These are phyloP conservation scores for Talaromyces atroroseus DNA, from an alignment of 2,329 filamentous ascomycete genomes.

Conservation along the genomic window DNA sequence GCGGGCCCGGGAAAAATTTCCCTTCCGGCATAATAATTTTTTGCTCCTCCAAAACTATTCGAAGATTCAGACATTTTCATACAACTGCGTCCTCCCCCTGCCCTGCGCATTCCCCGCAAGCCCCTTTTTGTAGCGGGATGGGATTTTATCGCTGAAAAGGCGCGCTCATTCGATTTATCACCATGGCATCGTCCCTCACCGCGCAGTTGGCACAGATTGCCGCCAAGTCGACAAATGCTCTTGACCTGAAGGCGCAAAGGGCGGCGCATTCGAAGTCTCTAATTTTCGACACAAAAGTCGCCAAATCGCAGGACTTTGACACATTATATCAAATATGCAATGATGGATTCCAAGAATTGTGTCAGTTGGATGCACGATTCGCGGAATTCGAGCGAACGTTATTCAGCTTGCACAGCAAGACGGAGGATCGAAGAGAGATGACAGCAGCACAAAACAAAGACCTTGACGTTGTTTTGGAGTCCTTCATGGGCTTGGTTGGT, in stretches of 20 bases:
- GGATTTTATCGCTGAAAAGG: not conserved
- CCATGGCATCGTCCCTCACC: constrained; percentile 80
- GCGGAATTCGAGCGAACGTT: constrained; percentile 66
- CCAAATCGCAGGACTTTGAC: constrained; percentile 83
- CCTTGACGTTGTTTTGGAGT: constrained; percentile 70
- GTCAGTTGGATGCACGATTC: constrained; percentile 77
- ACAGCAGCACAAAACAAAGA: constrained; percentile 74
- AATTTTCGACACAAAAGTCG: constrained; percentile 82
- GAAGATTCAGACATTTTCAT: not conserved
- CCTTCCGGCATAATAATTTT: constrained; percentile 20
- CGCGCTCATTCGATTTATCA: constrained; percentile 14
- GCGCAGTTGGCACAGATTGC: constrained; percentile 92
- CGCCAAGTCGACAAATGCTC: constrained; percentile 78
- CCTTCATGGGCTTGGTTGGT: constrained; percentile 75
- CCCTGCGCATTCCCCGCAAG: not conserved
- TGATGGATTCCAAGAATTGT: constrained; percentile 88
- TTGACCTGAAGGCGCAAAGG: constrained; percentile 91
- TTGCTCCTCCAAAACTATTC: constrained; percentile 10
- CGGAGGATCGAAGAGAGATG: constrained; percentile 81
- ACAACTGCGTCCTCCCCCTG: not conserved
- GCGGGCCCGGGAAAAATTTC: constrained; percentile 23
- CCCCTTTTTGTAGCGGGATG: constrained; percentile 1
- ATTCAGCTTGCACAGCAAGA: constrained; percentile 90
- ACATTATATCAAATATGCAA: constrained; percentile 79
- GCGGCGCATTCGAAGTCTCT: constrained; percentile 88